A percentile compares a stretch with the other conserved stretches of the same genome.
Conservation (phyloP, 2,329 filamentous ascomycete species). For the Fusarium continuum region DNA sequence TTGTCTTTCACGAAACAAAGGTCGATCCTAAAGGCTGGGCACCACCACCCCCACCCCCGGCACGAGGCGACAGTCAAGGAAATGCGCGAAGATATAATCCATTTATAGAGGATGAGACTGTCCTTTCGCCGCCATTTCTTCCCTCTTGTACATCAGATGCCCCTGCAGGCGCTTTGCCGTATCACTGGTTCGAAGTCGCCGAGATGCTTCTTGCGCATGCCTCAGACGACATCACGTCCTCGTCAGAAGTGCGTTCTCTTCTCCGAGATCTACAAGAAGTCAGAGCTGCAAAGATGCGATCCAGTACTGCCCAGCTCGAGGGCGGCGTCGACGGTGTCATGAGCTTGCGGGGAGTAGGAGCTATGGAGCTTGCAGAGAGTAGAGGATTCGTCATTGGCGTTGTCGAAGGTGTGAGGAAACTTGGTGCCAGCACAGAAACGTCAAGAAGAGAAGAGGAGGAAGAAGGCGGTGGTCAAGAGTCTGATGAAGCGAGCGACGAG, state of each 20-base stretch:
- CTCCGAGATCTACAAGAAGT: conserved; percentile 87
- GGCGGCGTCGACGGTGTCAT: conserved; percentile 76
- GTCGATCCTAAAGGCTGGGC: conserved; percentile 77
- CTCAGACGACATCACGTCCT: conserved; percentile 78
- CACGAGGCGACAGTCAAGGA: conserved; percentile 58
- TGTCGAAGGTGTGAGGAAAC: conserved; percentile 85
- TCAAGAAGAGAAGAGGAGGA: conserved; percentile 81
- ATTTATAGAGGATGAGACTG: conserved; percentile 41
- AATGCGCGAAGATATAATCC: conserved; percentile 51
- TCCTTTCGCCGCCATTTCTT: conserved; percentile 78
- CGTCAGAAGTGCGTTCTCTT: conserved; percentile 77
- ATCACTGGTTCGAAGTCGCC: conserved; percentile 93
- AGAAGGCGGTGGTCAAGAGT: conserved; percentile 66
- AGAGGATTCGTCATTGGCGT: conserved; percentile 85
- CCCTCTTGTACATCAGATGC: conserved; percentile 76
- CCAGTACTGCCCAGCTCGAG: conserved; percentile 76
- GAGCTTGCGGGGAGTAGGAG: conserved; percentile 78
- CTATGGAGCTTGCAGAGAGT: conserved; percentile 91
- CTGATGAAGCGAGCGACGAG: conserved; percentile 67
- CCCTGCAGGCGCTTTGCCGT: conserved; percentile 78
- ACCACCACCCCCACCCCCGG: conserved; percentile 74
- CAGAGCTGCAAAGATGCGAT: conserved; percentile 86
- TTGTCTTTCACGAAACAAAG: conserved; percentile 84
- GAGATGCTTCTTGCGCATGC: conserved; percentile 89
- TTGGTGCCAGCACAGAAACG: conserved; percentile 83